These are phyloP conservation scores for Gracilariopsis chorda DNA, from an alignment of 23 red algal genomes.

Conservation along the genomic window DNA sequence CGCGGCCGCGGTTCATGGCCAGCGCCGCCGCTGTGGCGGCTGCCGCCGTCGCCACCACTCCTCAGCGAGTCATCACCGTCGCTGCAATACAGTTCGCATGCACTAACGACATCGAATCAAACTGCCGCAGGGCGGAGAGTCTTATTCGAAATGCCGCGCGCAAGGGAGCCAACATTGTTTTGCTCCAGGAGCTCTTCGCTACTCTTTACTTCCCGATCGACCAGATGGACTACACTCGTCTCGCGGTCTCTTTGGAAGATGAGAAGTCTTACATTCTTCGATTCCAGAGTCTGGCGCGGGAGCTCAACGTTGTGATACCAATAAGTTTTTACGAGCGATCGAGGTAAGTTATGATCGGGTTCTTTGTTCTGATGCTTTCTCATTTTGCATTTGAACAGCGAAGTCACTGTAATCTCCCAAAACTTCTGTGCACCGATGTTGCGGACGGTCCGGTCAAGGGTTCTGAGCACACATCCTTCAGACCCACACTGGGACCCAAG, in stretches of 20 bases:
- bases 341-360: conserved; percentile 8
- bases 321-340: conserved; percentile 89
- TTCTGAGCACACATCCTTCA: no score
- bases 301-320: conserved; percentile 69
- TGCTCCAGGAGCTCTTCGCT: conserved; percentile 92
- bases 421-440: no score
- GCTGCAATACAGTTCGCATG: conserved; percentile 76
- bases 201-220: conserved; percentile 84
- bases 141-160: conserved; percentile 68
- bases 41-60: conserved; percentile 29
- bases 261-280: conserved; percentile 63
- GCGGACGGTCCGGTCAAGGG: no score
- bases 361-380: no score
- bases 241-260: conserved; percentile 57
- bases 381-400: no score
- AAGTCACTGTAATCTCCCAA: no score
- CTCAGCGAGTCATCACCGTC: conserved; percentile 64
- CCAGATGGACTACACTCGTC: conserved; percentile 56
- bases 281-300: conserved; percentile 57
- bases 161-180: conserved; percentile 79
- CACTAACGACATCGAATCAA: conserved; percentile 41
- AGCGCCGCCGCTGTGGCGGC: conserved; percentile 40
- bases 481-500: no score
- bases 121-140: conserved; percentile 59
- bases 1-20: conserved; percentile 41